Evolutionary conservation across 2,329 filamentous ascomycete species (phyloP).

Genomic region (Diaporthe sp.): DNA sequence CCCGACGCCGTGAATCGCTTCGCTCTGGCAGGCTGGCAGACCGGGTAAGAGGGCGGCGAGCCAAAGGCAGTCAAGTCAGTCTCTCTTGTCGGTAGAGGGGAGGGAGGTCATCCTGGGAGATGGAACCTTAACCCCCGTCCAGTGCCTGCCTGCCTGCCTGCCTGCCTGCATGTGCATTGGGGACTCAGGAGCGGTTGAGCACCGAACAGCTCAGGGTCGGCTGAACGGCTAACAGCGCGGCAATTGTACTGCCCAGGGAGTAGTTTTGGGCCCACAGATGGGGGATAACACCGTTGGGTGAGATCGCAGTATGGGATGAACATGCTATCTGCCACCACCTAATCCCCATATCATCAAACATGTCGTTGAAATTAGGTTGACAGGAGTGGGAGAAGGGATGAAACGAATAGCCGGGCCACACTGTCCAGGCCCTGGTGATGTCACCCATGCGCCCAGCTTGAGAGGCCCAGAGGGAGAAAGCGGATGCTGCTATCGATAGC

Average conservation of each 20-base stretch:
- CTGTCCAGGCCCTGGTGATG: conserved; percentile 13
- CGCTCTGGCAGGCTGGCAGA: background rate
- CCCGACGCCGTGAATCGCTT: conserved; percentile 1
- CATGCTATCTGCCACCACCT: background rate
- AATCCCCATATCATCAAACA: background rate
- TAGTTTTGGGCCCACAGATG: background rate
- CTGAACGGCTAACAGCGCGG: background rate
- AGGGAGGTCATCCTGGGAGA: background rate
- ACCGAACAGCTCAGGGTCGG: background rate
- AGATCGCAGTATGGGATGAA: conserved; percentile 2
- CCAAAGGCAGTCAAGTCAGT: background rate
- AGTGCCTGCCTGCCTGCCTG: background rate
- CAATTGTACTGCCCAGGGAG: background rate
- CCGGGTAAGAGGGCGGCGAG: background rate
- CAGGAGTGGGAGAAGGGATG: conserved; percentile 14
- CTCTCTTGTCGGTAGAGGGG: background rate
- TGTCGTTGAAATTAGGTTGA: conserved; percentile 21
- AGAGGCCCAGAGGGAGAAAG: background rate
- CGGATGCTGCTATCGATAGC: conserved; percentile 25
- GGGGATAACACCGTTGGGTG: background rate
- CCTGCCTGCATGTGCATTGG: background rate
- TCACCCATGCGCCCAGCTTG: background rate
- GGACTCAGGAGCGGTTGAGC: background rate
- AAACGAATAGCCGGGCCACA: conserved; percentile 8
- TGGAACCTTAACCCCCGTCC: conserved; percentile 11